phyloP scores from a whole-genome alignment of 2,329 filamentous ascomycete species.

The Diaporthe sp. region DNA sequence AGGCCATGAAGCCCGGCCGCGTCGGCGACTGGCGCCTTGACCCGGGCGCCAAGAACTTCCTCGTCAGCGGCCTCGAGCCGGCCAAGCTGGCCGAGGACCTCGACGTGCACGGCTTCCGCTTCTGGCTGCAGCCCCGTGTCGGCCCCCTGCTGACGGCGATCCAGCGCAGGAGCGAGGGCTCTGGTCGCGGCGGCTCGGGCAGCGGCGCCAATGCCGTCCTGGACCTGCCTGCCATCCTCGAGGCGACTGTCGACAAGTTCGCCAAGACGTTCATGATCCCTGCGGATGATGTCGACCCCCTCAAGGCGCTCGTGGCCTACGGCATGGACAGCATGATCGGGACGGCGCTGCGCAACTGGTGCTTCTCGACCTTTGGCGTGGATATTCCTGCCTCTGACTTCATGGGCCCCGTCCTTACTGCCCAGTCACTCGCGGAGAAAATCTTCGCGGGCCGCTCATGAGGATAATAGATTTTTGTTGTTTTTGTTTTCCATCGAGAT shows the following conservation, averaged over 20 bases:
- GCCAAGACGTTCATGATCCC: slow-evolving; percentile 46
- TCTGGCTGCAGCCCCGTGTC: not conserved
- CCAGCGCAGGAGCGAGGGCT: slow-evolving; percentile 3
- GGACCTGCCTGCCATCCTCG: not conserved
- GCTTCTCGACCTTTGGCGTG: slow-evolving; percentile 50
- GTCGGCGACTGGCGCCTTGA: not conserved
- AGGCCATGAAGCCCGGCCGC: slow-evolving; percentile 40
- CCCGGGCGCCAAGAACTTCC: slow-evolving; percentile 26
- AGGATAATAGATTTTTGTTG: not conserved
- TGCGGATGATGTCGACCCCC: slow-evolving; percentile 46
- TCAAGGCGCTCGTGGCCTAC: slow-evolving; percentile 48
- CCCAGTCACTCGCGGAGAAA: not conserved
- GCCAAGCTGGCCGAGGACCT: slow-evolving; percentile 8
- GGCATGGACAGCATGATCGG: slow-evolving; percentile 58
- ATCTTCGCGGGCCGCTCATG: not conserved
- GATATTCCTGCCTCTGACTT: slow-evolving; percentile 51
- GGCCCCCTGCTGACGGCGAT: not conserved
- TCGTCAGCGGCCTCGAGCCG: slow-evolving; percentile 47
- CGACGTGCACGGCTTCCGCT: not conserved
- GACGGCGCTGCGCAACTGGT: slow-evolving; percentile 55
- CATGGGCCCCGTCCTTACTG: not conserved
- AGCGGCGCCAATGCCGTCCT: not conserved
- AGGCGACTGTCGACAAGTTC: not conserved
- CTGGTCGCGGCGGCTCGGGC: not conserved
- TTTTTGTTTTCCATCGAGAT: not conserved